A percentile compares a stretch with the other conserved stretches of the same genome.
Conservation (phyloP, 2,329 filamentous ascomycete species). For the Aspergillus novofumigatus region DNA sequence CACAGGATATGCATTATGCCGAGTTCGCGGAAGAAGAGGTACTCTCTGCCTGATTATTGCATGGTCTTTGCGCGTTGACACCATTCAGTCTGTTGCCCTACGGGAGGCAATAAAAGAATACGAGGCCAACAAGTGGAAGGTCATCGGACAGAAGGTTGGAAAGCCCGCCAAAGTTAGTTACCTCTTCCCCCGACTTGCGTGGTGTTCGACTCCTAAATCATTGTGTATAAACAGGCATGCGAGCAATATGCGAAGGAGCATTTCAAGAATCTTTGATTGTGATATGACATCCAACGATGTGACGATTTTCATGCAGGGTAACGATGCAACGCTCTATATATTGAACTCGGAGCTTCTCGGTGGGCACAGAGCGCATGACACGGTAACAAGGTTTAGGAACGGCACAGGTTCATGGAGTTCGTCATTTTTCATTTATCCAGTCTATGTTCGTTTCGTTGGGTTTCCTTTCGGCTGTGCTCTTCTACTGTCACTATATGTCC, state of each 20-base stretch:
- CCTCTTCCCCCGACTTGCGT: slow-evolving; percentile 9
- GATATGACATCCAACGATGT: slow-evolving; percentile 30
- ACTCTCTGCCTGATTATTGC: not conserved
- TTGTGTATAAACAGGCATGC: slow-evolving; percentile 56
- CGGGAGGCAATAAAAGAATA: slow-evolving; percentile 97
- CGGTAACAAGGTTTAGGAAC: not conserved
- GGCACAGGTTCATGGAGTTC: not conserved
- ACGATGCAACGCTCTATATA: slow-evolving; percentile 18
- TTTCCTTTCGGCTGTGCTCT: not conserved
- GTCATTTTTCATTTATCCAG: not conserved
- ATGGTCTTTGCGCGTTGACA: slow-evolving; percentile 10
- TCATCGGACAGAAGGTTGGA: slow-evolving; percentile 91
- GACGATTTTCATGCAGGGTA: slow-evolving; percentile 21
- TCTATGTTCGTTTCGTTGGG: not conserved
- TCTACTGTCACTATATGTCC: not conserved
- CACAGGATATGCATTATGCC: slow-evolving; percentile 96
- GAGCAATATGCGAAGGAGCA: slow-evolving; percentile 96
- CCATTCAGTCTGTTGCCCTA: slow-evolving; percentile 47
- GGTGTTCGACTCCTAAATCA: slow-evolving; percentile 17
- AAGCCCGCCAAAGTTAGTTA: slow-evolving; percentile 85
- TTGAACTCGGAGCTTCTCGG: not conserved
- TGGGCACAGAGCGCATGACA: not conserved
- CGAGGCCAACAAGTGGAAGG: slow-evolving; percentile 98
- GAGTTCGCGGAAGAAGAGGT: slow-evolving; percentile 93
- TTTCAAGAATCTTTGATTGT: slow-evolving; percentile 52